Conservation (phyloP, 176 grass and related monocot genomes). For the Puccinellia tenuiflora region DNA sequence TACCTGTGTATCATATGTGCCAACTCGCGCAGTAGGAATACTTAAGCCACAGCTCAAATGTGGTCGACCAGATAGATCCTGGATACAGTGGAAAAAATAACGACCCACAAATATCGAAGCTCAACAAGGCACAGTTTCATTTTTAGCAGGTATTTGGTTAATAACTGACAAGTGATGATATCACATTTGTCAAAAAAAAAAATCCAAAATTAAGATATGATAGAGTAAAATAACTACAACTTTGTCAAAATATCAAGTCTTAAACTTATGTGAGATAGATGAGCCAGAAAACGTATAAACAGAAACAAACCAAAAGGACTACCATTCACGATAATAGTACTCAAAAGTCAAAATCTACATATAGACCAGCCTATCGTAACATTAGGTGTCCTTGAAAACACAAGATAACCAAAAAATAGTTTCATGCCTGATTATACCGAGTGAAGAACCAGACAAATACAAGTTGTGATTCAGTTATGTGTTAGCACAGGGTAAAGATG, state of each 20-base stretch:
- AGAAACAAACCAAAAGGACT: neutral
- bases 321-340: neutral
- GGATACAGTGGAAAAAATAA: neutral
- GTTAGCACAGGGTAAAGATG: neutral
- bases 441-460: neutral
- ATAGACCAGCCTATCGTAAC: neutral
- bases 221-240: neutral
- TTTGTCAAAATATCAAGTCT: neutral
- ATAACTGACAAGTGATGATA: neutral
- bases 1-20: conserved; percentile 89
- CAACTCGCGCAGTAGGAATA: conserved; percentile 80
- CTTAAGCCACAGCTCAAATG: conserved; percentile 77
- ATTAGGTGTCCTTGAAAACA: neutral
- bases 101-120: neutral
- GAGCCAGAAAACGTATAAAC: neutral
- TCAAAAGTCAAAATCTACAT: neutral
- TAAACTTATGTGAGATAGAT: neutral
- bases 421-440: neutral
- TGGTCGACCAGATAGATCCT: conserved; percentile 94
- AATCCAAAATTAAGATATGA: neutral
- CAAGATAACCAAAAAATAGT: neutral
- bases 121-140: no score
- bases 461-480: neutral
- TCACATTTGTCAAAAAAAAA: neutral
- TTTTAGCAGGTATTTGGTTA: no score